phyloP scores from a whole-genome alignment of 169 alveolate species.

The Perkinsus olseni region DNA sequence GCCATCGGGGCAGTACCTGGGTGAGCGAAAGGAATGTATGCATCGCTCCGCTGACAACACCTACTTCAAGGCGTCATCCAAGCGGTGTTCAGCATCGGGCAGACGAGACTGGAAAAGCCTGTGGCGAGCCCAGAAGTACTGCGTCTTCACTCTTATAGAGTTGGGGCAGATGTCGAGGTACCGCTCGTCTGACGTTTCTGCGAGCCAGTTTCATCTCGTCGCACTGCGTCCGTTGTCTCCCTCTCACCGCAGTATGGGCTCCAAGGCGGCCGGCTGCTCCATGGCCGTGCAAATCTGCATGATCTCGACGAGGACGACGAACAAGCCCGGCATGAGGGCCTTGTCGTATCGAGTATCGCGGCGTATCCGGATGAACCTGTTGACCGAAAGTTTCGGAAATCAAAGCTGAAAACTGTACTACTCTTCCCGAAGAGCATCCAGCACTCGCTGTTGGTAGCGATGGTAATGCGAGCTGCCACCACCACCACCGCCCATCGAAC shows the following conservation, averaged over 20 bases:
- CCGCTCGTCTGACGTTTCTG: not conserved
- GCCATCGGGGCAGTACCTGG: not conserved
- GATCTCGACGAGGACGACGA: not conserved
- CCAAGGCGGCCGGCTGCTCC: not conserved
- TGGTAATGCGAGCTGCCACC: not conserved
- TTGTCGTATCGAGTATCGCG: not conserved
- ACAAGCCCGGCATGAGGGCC: not conserved
- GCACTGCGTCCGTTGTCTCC: not conserved
- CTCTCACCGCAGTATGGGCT: not conserved
- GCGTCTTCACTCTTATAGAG: not conserved
- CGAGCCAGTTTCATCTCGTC: not conserved
- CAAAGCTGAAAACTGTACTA: not conserved
- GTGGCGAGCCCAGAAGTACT: not conserved
- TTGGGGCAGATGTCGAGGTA: not conserved
- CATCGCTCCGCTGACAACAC: not conserved
- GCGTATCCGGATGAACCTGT: not conserved
- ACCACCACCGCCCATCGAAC: not conserved
- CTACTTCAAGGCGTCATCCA: not conserved
- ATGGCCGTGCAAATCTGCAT: not conserved
- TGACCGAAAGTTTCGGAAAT: not conserved
- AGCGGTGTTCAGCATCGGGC: not conserved
- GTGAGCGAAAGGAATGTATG: not conserved
- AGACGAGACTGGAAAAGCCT: not conserved
- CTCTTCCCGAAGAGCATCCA: not conserved
- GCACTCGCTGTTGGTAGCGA: not conserved